Evolutionary conservation across 139 green algal genomes (phyloP).

Genomic region (Medakamo hakoo): DNA sequence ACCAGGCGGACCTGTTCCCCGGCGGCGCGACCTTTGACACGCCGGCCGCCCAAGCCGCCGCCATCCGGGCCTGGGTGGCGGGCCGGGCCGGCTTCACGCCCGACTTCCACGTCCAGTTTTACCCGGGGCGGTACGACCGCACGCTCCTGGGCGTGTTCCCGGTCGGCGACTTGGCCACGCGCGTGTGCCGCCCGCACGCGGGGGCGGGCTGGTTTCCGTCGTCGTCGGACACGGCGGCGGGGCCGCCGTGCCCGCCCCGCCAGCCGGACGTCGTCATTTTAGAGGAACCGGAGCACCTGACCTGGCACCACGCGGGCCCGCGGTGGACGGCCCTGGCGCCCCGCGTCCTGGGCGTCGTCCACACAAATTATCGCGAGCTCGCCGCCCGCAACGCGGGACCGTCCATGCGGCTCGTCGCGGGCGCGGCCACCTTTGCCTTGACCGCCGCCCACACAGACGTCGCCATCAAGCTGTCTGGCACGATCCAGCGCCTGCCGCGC

Average conservation of each 20-base stretch:
- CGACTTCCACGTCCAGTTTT: constrained; percentile 6
- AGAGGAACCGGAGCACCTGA: constrained; percentile 60
- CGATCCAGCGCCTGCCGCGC: constrained; percentile 72
- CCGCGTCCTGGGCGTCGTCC: constrained; percentile 40
- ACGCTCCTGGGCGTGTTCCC: not conserved
- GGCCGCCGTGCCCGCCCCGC: too few species aligned
- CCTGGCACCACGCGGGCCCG: constrained; percentile 45
- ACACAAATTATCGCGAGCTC: constrained; percentile 15
- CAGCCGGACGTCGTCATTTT: constrained; percentile 36
- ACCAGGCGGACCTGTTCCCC: constrained; percentile 36
- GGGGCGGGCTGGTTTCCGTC: too few species aligned
- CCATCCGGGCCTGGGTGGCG: not conserved
- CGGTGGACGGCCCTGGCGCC: constrained; percentile 41
- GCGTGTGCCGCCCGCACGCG: not conserved
- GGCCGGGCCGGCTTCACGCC: constrained; percentile 16
- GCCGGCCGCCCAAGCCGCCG: constrained; percentile 10
- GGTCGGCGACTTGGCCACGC: not conserved
- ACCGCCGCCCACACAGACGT: constrained; percentile 60
- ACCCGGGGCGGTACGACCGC: constrained; percentile 9
- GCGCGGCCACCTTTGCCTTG: constrained; percentile 24
- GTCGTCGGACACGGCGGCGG: too few species aligned
- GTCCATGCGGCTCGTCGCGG: constrained; percentile 1
- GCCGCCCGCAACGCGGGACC: constrained; percentile 6
- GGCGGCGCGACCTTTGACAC: constrained; percentile 27
- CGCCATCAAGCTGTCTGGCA: constrained; percentile 85